These are phyloP conservation scores for Tubosaeta brunneosetosa DNA, from an alignment of 768 basidiomycete genomes.

Conservation along the genomic window DNA sequence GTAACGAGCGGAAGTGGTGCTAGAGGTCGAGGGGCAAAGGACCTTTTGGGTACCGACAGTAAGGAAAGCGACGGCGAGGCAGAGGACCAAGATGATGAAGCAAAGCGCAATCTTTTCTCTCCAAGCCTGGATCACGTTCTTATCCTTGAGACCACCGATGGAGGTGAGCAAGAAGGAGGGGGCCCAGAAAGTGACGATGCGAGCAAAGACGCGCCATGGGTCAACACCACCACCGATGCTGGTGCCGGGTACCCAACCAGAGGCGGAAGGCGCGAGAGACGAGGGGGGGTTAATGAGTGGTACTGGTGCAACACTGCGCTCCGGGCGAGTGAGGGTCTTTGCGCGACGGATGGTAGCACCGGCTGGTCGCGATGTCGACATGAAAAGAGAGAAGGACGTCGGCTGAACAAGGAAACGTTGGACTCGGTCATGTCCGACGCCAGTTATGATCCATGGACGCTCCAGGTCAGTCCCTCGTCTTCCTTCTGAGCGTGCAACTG, in stretches of 20 bases:
- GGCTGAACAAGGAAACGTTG: not conserved
- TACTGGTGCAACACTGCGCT: slow-evolving; percentile 88
- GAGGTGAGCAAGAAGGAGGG: slow-evolving; percentile 70
- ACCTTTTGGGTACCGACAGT: slow-evolving; percentile 94
- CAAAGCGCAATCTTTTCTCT: slow-evolving; percentile 95
- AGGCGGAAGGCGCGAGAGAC: slow-evolving; percentile 34
- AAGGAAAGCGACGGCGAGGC: slow-evolving; percentile 78
- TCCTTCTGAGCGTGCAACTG: not conserved
- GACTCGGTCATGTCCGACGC: slow-evolving; percentile 8
- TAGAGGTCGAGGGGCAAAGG: slow-evolving; percentile 67
- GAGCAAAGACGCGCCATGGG: slow-evolving; percentile 80
- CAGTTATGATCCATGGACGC: slow-evolving; percentile 16
- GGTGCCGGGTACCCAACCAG: slow-evolving; percentile 35
- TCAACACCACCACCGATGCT: slow-evolving; percentile 34
- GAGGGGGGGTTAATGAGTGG: slow-evolving; percentile 87
- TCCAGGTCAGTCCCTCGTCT: slow-evolving; percentile 13
- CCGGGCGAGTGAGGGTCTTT: slow-evolving; percentile 95
- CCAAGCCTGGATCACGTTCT: slow-evolving; percentile 83
- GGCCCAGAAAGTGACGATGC: slow-evolving; percentile 86
- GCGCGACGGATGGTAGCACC: slow-evolving; percentile 72
- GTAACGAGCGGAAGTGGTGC: slow-evolving; percentile 40
- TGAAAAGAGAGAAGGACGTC: not conserved
- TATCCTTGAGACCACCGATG: slow-evolving; percentile 77
- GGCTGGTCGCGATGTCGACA: slow-evolving; percentile 49
- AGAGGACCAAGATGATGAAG: slow-evolving; percentile 76